Evolutionary conservation across 176 grass and related monocot species (phyloP), one percentile per base, ranked within the genome.

Genomic region (Aegilops sharonensis): DNA sequence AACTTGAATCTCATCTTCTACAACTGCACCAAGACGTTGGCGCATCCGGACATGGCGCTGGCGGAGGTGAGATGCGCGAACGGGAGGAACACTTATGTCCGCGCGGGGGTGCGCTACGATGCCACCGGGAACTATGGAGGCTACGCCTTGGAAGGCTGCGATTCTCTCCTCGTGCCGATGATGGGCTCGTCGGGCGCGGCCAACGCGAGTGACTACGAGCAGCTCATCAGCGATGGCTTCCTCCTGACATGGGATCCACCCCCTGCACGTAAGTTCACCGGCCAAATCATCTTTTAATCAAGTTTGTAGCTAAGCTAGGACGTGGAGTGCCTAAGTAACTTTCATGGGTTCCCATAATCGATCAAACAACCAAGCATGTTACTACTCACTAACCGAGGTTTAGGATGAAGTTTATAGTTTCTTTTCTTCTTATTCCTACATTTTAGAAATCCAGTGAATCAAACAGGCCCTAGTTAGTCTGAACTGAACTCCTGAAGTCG

Each of bases 11-110:
- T 69, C 29, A 1, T 82, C 43, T 10, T 82, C 0, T 48, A 74
- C 23, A 74, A 74, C 1, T 74, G 71, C 71, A 68, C 65, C 0
- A 8, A 42, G 23, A 3, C 6, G n/a, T 1, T 1, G 34, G 68
- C 27, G 27, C 27, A 2, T 27, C 27, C 27, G 1, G 27, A 27
- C 27, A 27, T 27, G 27, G 27, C 8, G 1, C 20, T 42, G 36
- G 36, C 0, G 69, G 4, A 1, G 36, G n/a, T 72, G 36, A 12
- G 36, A 23, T 72, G 69, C 20, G 36, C 0, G 9, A n/a, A 71
- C 2, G 4, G 0, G 35, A 71, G 35, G 0, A 21, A n/a, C 34
- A 0, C 4, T 0, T 71, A 3, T 39, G 34, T 40, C 0, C 20
- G 20, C 0, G 4, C 7, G 1, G 68, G 68, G 1, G 30, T 32